Conservation (phyloP, 495 filamentous ascomycete species). For the Aspergillus coremiiformis region DNA sequence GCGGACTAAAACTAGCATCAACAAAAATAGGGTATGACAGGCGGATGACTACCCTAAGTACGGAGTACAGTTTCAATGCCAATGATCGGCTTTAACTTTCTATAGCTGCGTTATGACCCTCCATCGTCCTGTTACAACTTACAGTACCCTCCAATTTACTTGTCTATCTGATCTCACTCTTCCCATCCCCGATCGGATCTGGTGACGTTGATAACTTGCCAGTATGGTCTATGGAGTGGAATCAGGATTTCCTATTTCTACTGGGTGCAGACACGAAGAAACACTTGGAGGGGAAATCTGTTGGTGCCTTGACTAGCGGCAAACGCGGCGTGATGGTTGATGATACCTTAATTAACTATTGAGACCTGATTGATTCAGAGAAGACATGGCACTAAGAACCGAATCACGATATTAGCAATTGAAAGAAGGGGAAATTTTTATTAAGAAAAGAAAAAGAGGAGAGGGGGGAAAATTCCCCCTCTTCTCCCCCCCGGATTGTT, state of each 20-base stretch:
- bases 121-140: not conserved
- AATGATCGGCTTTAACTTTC: not conserved
- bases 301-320: conserved; percentile 1
- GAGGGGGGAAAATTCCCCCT: not conserved
- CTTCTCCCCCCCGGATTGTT: not conserved
- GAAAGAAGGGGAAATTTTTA: not conserved
- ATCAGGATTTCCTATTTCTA: conserved; percentile 1
- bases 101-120: not conserved
- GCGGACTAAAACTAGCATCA: not conserved
- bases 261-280: conserved; percentile 1
- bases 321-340: not conserved
- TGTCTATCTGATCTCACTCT: not conserved
- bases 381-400: not conserved
- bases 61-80: not conserved
- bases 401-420: not conserved
- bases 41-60: not conserved
- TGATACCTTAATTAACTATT: not conserved
- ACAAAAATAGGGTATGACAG: not conserved
- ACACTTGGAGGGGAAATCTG: not conserved
- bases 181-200: not conserved
- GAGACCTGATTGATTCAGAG: not conserved
- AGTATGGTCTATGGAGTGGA: no score
- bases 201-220: no score
- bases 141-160: not conserved
- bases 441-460: not conserved